Base-by-base conservation (phyloP, 164 flowering plant genomes). In the Chimonanthus praecox region DNA sequence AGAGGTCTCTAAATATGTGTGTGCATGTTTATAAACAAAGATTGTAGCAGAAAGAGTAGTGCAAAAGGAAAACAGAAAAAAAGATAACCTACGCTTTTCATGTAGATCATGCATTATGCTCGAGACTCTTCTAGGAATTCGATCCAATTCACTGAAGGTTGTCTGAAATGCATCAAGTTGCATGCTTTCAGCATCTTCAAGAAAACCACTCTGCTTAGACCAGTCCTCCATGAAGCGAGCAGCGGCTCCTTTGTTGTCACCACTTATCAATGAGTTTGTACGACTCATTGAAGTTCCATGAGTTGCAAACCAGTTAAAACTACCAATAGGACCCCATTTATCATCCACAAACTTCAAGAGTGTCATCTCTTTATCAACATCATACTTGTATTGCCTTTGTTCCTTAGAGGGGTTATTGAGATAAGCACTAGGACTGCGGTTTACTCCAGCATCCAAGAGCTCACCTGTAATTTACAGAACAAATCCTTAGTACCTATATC, bases 221-320 rank as follows among this genome's bases (percentile, higher is more conserved):
- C 98, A 96, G 77, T 96, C 99, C 78, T 96, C 99, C 98, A 94
- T 94, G 80, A 96, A 91, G 72, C 99, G 87, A 47, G 99, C 98
- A 76, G 98, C 99, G 47, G 98, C 93, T 58, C 98, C 99, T 85
- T 96, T 94, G 81, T 96, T 96, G 83, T 96, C 99, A 68, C 99
- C 99, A 81, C 99, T 96, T 49, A 96, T 89, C 87, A 96, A 82
- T 67, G 89, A 81, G 72, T 96, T 96, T 78, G 97, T 89, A 61
- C 98, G 97, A 80, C 99, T 91, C 99, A 96, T 96, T 46, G 99
- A 96, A 73, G 99, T 96, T 71, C 99, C 99, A 85, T 96, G 98
- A 73, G 99, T 96, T 67, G 99, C 95, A 87, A 96, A 94, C 99
- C 98, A 94, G 83, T 90, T 94, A 75, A 96, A 96, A 85, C 94